Base-by-base conservation (phyloP, 345 rosid genomes). In the Linum lewisii region DNA sequence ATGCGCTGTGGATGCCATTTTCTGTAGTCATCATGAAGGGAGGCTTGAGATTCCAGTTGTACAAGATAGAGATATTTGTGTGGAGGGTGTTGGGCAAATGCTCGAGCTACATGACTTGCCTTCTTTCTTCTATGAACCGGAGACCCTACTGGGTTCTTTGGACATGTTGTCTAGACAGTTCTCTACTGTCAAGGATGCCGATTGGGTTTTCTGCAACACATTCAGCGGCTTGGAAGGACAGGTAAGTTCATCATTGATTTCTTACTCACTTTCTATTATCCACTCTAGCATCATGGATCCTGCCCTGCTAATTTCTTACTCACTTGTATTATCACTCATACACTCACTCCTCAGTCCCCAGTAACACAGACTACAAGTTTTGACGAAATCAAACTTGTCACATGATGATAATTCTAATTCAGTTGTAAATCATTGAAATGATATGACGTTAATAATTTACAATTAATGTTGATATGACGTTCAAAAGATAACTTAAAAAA, bases 51-150 rank as follows among this genome's bases (percentile, higher is more conserved):
- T 77, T 19, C 85, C 87, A 13, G 45, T 38, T 0, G 7, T 53
- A 26, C 71, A 72, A 45, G 55, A 34, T 56, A 20, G 54, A 54
- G 21, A 53, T 20, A 21, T 61, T 37, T 55, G 64, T 47, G 54
- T 78, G 44, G 76, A 81, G 0, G 74, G 58, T 21, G 37, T 75
- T 0, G 45, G 45, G 66, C 79, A 81, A 11, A 21, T 65, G 60
- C 68, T 77, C 23, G 72, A 76, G 54, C 22, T 65, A 37, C 51
- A 55, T 47, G 80, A 81, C 37, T 68, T 79, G 14, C 85, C 84
- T 13, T 72, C 81, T 4, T 61, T 73, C 14, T 60, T 73, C 36
- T 67, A 63, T 16, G 77, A 75, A 25, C 38, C 49, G 18, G 59
- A 71, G 4, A 32, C 58, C 2, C 68, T 79, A 53, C 78, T 77